Base-by-base conservation (phyloP, 148 eudicot genomes). In the Hydrangea macrophylla region DNA sequence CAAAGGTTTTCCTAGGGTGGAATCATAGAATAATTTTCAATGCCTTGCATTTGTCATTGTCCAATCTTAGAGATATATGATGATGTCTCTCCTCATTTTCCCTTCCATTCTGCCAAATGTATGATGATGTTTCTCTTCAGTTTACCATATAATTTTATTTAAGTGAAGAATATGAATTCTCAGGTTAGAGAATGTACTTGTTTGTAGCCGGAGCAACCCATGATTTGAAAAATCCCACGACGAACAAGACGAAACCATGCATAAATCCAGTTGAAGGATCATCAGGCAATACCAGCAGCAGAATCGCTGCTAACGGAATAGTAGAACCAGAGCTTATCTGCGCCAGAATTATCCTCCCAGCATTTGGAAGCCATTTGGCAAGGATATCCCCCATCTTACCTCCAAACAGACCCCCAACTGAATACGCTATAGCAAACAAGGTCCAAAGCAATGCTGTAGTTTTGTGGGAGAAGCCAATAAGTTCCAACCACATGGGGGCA, bases 401-500 rank as follows among this genome's bases (percentile, higher is more conserved):
- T 6, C 98, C 98, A 75, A 88, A 83, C 45, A 93, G 69, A 12
- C 84, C 82, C 17, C 98, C 98, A 23, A 93, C 0, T 3, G 96
- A 84, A 11, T 69, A 31, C 11, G 92, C 85, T 55, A 90, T 57
- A 3, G 69, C 63, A 45, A 90, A 93, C 31, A 85, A 27, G 1
- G 92, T 90, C 92, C 81, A 79, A 9, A 93, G 74, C 0, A 79
- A 44, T 17, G 96, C 98, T 6, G 92, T 86, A 22, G 75, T 86
- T 73, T 75, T 76, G 67, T 93, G 96, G 20, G 96, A 88, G 77
- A 93, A 90, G 18, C 96, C 96, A 65, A 85, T 82, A 32, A 93
- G 96, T 77, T 90, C 96, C 44, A 93, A 67, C 98, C 98, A 93
- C 98, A 93, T 84, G 0, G 98, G 86, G 0, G 76, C 76, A 76